phyloP scores from a whole-genome alignment of 2,329 filamentous ascomycete genomes.

The Colletotrichum tropicale region DNA sequence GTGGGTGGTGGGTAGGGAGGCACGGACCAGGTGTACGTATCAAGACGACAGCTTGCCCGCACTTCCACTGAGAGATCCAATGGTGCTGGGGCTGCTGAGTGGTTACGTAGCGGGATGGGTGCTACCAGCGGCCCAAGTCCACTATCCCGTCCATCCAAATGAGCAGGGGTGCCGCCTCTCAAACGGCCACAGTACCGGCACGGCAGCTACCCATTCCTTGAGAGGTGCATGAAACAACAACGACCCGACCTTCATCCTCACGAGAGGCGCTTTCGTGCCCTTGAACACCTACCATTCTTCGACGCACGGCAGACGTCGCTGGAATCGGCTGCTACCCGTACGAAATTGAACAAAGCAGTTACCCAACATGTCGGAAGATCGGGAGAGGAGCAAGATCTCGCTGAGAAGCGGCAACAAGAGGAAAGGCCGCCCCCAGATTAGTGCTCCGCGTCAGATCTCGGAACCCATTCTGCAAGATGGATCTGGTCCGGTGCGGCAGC shows the following conservation, averaged over 20 bases:
- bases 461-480: constrained; percentile 59
- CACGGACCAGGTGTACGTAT: constrained; percentile 5
- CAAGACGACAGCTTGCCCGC: neutral
- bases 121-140: neutral
- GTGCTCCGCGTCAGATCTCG: constrained; percentile 67
- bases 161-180: constrained; percentile 1
- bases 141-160: neutral
- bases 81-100: neutral
- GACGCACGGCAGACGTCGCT: neutral
- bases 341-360: neutral
- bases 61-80: neutral
- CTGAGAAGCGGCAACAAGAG: constrained; percentile 64
- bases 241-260: neutral
- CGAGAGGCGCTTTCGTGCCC: neutral
- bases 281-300: neutral
- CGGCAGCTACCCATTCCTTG: constrained; percentile 10
- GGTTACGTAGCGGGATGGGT: constrained; percentile 15
- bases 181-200: constrained; percentile 5
- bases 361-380: constrained; percentile 62
- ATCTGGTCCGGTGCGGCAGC: constrained; percentile 23
- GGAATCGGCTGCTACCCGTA: neutral
- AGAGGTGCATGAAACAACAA: constrained; percentile 13
- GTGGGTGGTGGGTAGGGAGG: neutral
- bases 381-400: constrained; percentile 60
- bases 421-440: constrained; percentile 65